Percentiles rank a stretch among this genome's conserved stretches.
Evolutionary conservation across 495 filamentous ascomycete species (phyloP).

Genomic region (Cudoniella acicularis): DNA sequence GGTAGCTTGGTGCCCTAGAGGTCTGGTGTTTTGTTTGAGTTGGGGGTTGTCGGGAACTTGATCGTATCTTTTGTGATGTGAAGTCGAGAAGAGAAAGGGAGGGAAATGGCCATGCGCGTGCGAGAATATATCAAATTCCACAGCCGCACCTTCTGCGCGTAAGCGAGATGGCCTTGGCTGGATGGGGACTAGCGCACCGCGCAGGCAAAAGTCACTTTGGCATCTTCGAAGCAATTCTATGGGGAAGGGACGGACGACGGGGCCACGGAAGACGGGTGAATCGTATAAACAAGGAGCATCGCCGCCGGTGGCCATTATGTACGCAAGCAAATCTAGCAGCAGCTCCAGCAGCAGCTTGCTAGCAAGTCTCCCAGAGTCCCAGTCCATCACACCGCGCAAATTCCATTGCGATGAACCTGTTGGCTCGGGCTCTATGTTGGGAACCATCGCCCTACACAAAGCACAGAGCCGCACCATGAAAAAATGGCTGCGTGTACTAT

Average conservation of each 20-base stretch:
- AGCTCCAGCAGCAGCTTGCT: no score
- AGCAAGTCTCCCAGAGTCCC: no score
- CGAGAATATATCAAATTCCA: slow-evolving; percentile 15
- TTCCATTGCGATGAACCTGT: no score
- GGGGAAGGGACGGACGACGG: background rate
- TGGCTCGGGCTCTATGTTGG: no score
- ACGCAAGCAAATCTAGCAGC: no score
- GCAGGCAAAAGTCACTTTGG: background rate
- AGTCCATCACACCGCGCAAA: no score
- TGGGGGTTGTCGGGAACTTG: slow-evolving; percentile 19
- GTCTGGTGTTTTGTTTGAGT: slow-evolving; percentile 21
- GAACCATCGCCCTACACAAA: no score
- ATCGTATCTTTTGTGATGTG: slow-evolving; percentile 27
- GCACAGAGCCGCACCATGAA: no score
- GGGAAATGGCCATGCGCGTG: slow-evolving; percentile 8
- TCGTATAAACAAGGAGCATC: no score
- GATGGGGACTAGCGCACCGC: background rate
- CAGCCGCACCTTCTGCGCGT: slow-evolving; percentile 7
- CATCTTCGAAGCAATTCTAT: background rate
- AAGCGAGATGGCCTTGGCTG: slow-evolving; percentile 9
- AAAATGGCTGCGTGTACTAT: no score
- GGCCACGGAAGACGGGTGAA: background rate
- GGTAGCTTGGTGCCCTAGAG: slow-evolving; percentile 93
- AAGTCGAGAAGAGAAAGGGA: slow-evolving; percentile 24
- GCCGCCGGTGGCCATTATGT: no score